phyloP scores from a whole-genome alignment of 108 stramenopile genomes.

The Fistulifera solaris region DNA sequence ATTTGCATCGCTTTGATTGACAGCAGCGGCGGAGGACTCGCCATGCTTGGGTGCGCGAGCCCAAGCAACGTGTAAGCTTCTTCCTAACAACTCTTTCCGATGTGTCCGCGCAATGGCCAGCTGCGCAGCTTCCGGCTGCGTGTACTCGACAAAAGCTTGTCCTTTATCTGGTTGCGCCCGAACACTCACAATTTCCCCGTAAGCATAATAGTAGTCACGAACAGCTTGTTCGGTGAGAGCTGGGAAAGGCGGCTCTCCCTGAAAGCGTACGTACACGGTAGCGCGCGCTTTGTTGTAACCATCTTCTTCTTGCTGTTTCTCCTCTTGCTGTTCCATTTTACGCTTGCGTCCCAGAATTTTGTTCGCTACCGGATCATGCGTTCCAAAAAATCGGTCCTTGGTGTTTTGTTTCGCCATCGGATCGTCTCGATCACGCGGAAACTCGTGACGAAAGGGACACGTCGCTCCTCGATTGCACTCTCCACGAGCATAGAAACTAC shows the following conservation, averaged over 20 bases:
- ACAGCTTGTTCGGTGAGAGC: conserved; percentile 50
- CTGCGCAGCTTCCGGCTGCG: conserved; percentile 74
- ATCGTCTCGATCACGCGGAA: conserved; percentile 88
- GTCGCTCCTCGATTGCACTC: conserved; percentile 90
- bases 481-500: conserved; percentile 91
- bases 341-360: conserved; percentile 66
- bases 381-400: conserved; percentile 91
- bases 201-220: conserved; percentile 72
- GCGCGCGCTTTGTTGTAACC: conserved; percentile 71
- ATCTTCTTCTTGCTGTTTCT: conserved; percentile 21
- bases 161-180: conserved; percentile 68
- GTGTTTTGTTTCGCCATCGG: conserved; percentile 90
- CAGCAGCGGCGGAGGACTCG: conserved; percentile 28
- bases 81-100: conserved; percentile 47
- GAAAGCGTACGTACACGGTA: conserved; percentile 69
- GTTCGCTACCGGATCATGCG: conserved; percentile 85
- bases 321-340: conserved; percentile 45
- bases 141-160: conserved; percentile 83
- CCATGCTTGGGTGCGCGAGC: conserved; percentile 80
- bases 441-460: conserved; percentile 98
- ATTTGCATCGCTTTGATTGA: conserved; percentile 13
- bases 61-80: conserved; percentile 63
- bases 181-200: conserved; percentile 79
- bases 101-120: conserved; percentile 70
- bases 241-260: conserved; percentile 44